Evolutionary conservation across 768 basidiomycete genomes (phyloP).

Genomic region (Collybia nuda): DNA sequence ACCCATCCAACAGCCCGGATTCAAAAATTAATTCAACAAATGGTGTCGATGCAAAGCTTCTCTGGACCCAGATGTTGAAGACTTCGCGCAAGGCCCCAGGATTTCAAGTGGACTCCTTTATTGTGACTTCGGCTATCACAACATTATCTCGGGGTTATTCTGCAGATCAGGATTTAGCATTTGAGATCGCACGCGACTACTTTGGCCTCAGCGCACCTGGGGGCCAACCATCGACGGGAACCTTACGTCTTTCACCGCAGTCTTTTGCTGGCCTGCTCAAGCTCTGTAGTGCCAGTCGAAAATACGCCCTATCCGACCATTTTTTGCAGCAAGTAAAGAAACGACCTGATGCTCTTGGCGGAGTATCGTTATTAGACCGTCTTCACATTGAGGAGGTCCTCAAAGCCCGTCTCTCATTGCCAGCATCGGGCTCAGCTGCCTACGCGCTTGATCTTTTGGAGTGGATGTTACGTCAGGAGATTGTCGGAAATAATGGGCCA

Average conservation of each 20-base stretch:
- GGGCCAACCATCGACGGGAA: conserved; percentile 35
- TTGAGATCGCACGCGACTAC: conserved; percentile 61
- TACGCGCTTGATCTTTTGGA: conserved; percentile 59
- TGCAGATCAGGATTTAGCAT: conserved; percentile 64
- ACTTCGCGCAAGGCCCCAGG: conserved; percentile 41
- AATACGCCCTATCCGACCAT: conserved; percentile 48
- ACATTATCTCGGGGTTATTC: conserved; percentile 56
- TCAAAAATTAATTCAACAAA: conserved; percentile 33
- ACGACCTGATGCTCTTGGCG: conserved; percentile 34
- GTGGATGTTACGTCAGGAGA: conserved; percentile 67
- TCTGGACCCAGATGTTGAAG: conserved; percentile 70
- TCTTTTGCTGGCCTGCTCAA: conserved; percentile 54
- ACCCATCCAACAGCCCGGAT: conserved; percentile 20
- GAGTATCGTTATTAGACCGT: conserved; percentile 42
- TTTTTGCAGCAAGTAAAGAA: conserved; percentile 63
- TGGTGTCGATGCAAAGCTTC: conserved; percentile 65
- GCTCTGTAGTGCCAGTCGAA: conserved; percentile 51
- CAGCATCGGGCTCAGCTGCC: conserved; percentile 37
- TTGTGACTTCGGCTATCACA: conserved; percentile 51
- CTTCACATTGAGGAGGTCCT: conserved; percentile 65
- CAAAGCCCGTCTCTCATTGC: conserved; percentile 46
- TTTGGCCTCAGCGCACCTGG: conserved; percentile 57
- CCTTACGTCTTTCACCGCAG: conserved; percentile 41
- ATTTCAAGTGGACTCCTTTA: conserved; percentile 52
- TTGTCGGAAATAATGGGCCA: conserved; percentile 40